phyloP scores from a whole-genome alignment of 2,329 filamentous ascomycete genomes.

The Claviceps arundinis region DNA sequence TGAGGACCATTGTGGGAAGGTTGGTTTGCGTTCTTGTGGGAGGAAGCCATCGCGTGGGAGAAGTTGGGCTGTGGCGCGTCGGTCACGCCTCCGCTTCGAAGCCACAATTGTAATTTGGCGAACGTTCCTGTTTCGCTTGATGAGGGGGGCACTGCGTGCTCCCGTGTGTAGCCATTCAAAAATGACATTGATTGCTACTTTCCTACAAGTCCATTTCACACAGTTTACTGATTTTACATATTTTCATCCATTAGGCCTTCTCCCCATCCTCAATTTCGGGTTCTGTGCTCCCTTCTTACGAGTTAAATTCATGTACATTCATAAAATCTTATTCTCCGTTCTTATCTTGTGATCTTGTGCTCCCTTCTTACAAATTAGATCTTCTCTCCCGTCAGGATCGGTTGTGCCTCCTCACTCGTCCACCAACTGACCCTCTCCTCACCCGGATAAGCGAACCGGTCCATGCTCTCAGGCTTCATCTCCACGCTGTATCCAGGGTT shows the following conservation, averaged over 20 bases:
- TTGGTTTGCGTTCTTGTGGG: neutral
- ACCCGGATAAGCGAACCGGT: conserved; percentile 62
- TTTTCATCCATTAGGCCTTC: conserved; percentile 26
- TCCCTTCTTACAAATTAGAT: conserved; percentile 21
- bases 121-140: no score
- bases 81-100: no score
- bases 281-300: neutral
- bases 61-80: neutral
- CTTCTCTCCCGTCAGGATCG: conserved; percentile 53
- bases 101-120: no score
- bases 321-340: no score
- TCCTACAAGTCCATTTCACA: no score
- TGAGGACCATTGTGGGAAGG: neutral
- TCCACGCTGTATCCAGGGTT: conserved; percentile 83
- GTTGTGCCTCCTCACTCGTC: conserved; percentile 65
- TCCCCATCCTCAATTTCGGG: neutral
- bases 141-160: no score
- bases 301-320: conserved; percentile 17
- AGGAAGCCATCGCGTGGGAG: neutral
- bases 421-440: conserved; percentile 73
- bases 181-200: no score
- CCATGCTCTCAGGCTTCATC: conserved; percentile 86
- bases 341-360: neutral
- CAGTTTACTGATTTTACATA: conserved; percentile 10
- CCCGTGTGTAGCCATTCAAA: no score